Percentiles rank a stretch among this genome's conserved stretches.
phyloP scores from a whole-genome alignment of 192 early-diverging fungal genomes.

The Linnemannia schmuckeri region DNA sequence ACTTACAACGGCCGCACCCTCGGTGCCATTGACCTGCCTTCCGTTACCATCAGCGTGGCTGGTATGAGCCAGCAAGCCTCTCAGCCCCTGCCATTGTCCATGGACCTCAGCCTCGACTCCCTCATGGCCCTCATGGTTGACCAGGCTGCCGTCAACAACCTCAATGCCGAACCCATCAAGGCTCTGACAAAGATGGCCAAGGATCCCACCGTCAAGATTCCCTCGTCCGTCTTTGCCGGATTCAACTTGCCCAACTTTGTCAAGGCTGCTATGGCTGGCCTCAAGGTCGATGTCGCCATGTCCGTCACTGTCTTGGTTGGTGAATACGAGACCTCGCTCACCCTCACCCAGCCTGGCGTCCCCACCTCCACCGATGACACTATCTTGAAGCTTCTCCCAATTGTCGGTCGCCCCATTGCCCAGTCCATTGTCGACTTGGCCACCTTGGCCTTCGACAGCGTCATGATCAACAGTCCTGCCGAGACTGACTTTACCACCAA shows the following conservation, averaged over 20 bases:
- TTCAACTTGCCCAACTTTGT: constrained; percentile 65
- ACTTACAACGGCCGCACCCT: constrained; percentile 59
- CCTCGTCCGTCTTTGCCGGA: constrained; percentile 55
- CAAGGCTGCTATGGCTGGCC: constrained; percentile 59
- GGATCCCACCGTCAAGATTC: constrained; percentile 52
- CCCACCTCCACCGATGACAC: constrained; percentile 60
- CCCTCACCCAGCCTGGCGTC: constrained; percentile 59
- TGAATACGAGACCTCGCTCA: constrained; percentile 61
- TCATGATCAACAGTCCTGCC: constrained; percentile 54
- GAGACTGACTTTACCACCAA: constrained; percentile 52
- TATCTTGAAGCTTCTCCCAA: constrained; percentile 62
- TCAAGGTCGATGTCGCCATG: constrained; percentile 64
- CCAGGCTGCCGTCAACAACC: constrained; percentile 58
- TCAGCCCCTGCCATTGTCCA: constrained; percentile 56
- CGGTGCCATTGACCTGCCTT: constrained; percentile 64
- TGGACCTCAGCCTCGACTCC: constrained; percentile 66
- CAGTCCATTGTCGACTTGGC: constrained; percentile 62
- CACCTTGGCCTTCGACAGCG: constrained; percentile 37
- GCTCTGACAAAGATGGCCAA: constrained; percentile 57
- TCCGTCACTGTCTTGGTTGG: constrained; percentile 61
- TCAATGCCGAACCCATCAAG: constrained; percentile 62
- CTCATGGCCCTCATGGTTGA: constrained; percentile 62
- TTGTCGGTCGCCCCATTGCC: constrained; percentile 69
- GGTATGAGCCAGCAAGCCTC: constrained; percentile 58
- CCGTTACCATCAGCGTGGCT: constrained; percentile 51